A percentile compares a stretch with the other conserved stretches of the same genome.
Conservation (phyloP, 345 rosid species). For the Passiflora organensis region DNA sequence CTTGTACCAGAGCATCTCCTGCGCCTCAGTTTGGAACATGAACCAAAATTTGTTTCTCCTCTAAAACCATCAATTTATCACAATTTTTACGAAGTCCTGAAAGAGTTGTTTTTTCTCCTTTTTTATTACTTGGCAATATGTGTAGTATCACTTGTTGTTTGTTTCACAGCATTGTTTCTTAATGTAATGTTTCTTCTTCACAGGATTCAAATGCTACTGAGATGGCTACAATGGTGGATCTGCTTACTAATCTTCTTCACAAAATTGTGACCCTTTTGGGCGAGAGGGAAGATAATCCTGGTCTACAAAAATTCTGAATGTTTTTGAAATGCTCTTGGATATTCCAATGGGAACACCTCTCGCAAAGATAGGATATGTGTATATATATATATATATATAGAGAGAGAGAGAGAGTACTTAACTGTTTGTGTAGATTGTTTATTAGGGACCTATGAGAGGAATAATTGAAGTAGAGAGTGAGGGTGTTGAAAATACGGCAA, state of each 20-base stretch:
- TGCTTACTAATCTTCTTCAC: constrained; percentile 44
- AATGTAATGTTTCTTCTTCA: constrained; percentile 7
- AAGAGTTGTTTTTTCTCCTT: background rate
- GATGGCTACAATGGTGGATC: constrained; percentile 68
- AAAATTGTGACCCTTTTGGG: constrained; percentile 41
- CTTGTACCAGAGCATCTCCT: constrained; percentile 83
- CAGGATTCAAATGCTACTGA: constrained; percentile 72
- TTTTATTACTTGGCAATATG: background rate
- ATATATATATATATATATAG: too few species aligned
- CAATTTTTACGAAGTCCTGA: constrained; percentile 85
- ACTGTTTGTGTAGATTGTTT: too few species aligned
- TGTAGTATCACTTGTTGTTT: constrained; percentile 3
- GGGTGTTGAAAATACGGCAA: too few species aligned
- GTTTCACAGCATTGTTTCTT: constrained; percentile 4
- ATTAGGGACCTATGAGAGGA: too few species aligned
- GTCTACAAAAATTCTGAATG: constrained; percentile 68
- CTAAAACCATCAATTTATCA: constrained; percentile 36
- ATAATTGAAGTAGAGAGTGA: too few species aligned
- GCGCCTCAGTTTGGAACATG: constrained; percentile 62
- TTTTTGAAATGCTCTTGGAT: constrained; percentile 61
- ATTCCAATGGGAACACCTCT: constrained; percentile 72
- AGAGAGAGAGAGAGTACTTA: too few species aligned
- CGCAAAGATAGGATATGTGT: constrained; percentile 52
- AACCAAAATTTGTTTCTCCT: constrained; percentile 35
- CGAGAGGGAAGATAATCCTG: constrained; percentile 81